Evolutionary conservation across 495 filamentous ascomycete genomes (phyloP).

Genomic region (Penicillium coffeae): DNA sequence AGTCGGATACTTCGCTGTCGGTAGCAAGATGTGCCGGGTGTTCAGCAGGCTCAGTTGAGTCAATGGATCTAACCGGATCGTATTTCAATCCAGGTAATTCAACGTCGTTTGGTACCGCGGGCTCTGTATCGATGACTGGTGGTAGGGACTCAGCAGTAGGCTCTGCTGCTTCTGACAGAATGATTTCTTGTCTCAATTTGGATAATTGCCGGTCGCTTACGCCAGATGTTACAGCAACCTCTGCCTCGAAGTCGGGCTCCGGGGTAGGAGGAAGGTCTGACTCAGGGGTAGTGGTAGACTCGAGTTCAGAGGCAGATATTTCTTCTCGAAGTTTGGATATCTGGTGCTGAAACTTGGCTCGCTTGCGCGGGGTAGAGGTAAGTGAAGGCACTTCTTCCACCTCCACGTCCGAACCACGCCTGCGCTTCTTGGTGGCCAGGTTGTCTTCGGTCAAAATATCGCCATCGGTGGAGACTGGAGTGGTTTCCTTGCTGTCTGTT

Average conservation of each 20-base stretch:
- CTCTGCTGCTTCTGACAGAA: slow-evolving; percentile 6
- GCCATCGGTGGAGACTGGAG: slow-evolving; percentile 31
- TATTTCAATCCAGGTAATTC: not conserved
- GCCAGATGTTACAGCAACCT: not conserved
- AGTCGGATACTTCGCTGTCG: slow-evolving; percentile 30
- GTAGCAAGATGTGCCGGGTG: slow-evolving; percentile 11
- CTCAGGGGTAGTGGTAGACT: slow-evolving; percentile 11
- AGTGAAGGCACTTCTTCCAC: slow-evolving; percentile 24
- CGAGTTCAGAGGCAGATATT: slow-evolving; percentile 32
- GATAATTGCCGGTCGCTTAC: slow-evolving; percentile 8
- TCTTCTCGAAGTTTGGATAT: slow-evolving; percentile 41
- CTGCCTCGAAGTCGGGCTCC: slow-evolving; percentile 6
- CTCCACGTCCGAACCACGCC: slow-evolving; percentile 35
- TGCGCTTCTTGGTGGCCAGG: slow-evolving; percentile 39
- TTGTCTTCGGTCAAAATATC: slow-evolving; percentile 10
- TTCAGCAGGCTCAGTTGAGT: slow-evolving; percentile 3
- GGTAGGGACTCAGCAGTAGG: slow-evolving; percentile 2
- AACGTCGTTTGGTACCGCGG: not conserved
- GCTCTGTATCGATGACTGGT: not conserved
- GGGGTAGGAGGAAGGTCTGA: slow-evolving; percentile 12
- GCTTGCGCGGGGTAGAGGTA: slow-evolving; percentile 34
- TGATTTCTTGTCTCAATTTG: slow-evolving; percentile 16
- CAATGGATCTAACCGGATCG: not conserved
- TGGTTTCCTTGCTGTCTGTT: slow-evolving; percentile 33
- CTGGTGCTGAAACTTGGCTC: slow-evolving; percentile 35